Conservation (phyloP, 345 rosid species). For the Gossypium rotundifolium region DNA sequence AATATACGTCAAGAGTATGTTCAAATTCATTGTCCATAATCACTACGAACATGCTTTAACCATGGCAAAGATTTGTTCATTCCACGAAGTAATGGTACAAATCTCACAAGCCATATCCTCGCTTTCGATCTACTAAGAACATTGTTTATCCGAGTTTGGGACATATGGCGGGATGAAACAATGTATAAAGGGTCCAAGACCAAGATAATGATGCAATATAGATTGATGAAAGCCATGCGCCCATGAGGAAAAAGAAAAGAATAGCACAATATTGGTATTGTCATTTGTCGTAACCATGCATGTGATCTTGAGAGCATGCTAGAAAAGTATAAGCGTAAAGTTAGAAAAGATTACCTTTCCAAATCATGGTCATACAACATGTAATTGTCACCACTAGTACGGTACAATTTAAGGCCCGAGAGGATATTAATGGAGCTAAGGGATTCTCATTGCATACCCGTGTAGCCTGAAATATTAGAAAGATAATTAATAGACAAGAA, state of each 20-base stretch:
- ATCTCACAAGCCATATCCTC: background rate
- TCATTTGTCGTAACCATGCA: background rate
- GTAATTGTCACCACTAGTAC: conserved; percentile 88
- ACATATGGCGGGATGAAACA: background rate
- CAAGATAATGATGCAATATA: background rate
- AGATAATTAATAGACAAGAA: background rate
- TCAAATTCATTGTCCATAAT: background rate
- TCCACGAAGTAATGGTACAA: background rate
- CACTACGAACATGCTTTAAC: background rate
- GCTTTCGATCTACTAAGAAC: background rate
- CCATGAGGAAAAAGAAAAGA: background rate
- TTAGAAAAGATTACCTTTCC: conserved; percentile 52
- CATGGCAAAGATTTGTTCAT: background rate
- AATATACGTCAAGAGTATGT: background rate
- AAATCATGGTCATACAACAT: conserved; percentile 88
- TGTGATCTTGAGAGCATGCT: background rate
- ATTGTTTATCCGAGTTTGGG: background rate
- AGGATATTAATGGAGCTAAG: conserved; percentile 72
- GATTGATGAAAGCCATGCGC: background rate
- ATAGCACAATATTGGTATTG: background rate
- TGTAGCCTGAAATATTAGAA: conserved; percentile 56
- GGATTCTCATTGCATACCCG: conserved; percentile 89
- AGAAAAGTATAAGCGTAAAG: background rate
- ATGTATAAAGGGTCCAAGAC: background rate
- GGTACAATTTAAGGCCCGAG: conserved; percentile 65